These are phyloP conservation scores for Pythium monospermum DNA, from an alignment of 352 stramenopile genomes.

Conservation along the genomic window DNA sequence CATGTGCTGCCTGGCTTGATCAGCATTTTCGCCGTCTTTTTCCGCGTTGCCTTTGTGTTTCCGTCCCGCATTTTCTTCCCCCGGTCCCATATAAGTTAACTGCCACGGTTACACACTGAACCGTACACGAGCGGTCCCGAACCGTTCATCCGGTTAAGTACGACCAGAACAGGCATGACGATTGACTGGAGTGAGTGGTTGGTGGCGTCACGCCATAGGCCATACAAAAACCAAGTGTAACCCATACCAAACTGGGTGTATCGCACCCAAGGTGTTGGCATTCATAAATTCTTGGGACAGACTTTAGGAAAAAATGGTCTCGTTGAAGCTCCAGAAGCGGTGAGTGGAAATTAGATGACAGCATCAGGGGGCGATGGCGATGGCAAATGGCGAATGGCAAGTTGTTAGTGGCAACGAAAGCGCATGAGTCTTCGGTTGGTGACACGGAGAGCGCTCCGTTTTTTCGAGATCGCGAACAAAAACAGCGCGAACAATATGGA, in stretches of 20 bases:
- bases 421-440: too few species aligned
- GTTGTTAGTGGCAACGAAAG: neutral
- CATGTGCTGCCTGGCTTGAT: too few species aligned
- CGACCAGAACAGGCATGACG: neutral
- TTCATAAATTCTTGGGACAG: constrained; percentile 81
- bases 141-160: constrained; percentile 14
- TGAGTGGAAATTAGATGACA: too few species aligned
- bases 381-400: too few species aligned
- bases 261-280: constrained; percentile 1
- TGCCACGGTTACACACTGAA: constrained; percentile 2
- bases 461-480: too few species aligned
- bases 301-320: constrained; percentile 84
- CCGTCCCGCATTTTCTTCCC: neutral
- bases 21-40: neutral
- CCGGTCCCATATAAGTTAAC: constrained; percentile 14
- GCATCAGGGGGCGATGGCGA: too few species aligned
- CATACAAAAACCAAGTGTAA: constrained; percentile 27
- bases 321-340: constrained; percentile 88
- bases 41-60: neutral
- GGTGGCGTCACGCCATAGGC: constrained; percentile 1
- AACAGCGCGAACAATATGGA: too few species aligned
- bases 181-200: constrained; percentile 25
- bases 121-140: constrained; percentile 4
- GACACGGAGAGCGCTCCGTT: too few species aligned
- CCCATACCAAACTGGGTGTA: constrained; percentile 4